Evolutionary conservation across 192 early-diverging fungal species (phyloP), one percentile per base, ranked within the genome.

Genomic region (Coemansia umbellata): DNA sequence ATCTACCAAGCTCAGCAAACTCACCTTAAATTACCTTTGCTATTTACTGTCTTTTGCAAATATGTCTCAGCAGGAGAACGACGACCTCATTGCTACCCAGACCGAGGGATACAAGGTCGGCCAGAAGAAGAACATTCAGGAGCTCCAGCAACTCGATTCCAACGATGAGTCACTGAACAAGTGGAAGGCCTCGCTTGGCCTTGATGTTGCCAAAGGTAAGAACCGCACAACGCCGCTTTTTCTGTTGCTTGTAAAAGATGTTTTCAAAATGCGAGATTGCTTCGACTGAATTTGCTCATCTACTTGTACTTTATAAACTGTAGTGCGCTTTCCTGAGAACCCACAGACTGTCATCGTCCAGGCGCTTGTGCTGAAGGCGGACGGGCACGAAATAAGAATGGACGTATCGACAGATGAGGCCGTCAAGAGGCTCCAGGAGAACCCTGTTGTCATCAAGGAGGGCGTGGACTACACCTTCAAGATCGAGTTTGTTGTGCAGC

Each of bases 161-260:
- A 69, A 81, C 53, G 95, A 96, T 78, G 91, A 93, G 68, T 92
- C 92, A n/a, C 82, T 99, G 26, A 77, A 81, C 48, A 94, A 92
- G 75, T 99, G 96, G 96, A 99, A 99, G 81, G 86, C 85, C 53
- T 92, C 91, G 15, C 84, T 99, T 37, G 96, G 96, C 26, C 72
- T 99, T 31, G 65, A 54, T 49, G 60, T 54, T 15, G 59, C 76
- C 26, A 17, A 78, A 75, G 81, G 82, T 83, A 74, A 71, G 66
- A 36, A 44, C 15, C 8, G 23, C 17, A 9, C 7, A 43, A 10
- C 21, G 0, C 40, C 3, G 21, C 24, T 30, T 36, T n/a, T 50
- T 22, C 22, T n/a, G 9, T 31, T 33, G 5, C 31, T 18, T 41
- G 39, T 42, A 11, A n/a, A n/a, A n/a, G n/a, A n/a, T n/a, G n/a